Conservation (phyloP, 768 basidiomycete genomes). For the Leccinum subtestaceum region DNA sequence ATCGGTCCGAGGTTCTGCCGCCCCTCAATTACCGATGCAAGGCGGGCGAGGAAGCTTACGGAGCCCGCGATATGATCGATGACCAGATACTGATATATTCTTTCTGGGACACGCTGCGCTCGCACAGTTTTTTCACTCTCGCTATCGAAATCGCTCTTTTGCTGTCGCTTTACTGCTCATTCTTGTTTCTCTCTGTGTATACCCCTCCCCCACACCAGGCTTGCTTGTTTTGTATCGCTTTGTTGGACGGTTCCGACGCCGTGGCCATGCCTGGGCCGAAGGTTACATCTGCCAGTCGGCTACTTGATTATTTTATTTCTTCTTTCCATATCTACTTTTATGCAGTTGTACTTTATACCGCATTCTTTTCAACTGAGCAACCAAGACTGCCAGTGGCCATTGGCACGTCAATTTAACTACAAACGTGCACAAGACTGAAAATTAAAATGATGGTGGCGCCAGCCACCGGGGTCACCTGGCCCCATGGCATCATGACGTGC, state of each 20-base stretch:
- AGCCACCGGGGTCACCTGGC: not conserved
- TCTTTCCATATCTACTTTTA: constrained; percentile 3
- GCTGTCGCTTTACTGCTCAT: not conserved
- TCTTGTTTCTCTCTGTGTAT: constrained; percentile 10
- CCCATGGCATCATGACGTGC: not conserved
- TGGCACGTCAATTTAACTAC: constrained; percentile 3
- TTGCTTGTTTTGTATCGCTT: not conserved
- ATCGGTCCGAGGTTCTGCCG: constrained; percentile 17
- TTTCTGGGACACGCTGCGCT: constrained; percentile 22
- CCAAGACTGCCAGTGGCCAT: not conserved
- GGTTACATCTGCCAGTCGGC: constrained; percentile 1
- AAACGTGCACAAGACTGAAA: not conserved
- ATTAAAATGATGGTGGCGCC: constrained; percentile 13
- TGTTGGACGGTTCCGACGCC: not conserved
- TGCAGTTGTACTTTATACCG: constrained; percentile 16
- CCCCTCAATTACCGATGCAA: constrained; percentile 32
- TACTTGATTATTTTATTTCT: not conserved
- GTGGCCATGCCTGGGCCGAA: not conserved
- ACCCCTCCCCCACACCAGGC: constrained; percentile 9
- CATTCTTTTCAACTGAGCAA: constrained; percentile 9
- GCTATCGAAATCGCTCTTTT: constrained; percentile 2
- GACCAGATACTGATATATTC: not conserved
- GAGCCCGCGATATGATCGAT: constrained; percentile 9
- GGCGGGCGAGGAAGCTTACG: constrained; percentile 26
- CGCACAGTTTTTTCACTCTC: constrained; percentile 5